These are phyloP conservation scores for Ustilago tritici DNA, from an alignment of 1,284 basidiomycete species.

Conservation along the genomic window DNA sequence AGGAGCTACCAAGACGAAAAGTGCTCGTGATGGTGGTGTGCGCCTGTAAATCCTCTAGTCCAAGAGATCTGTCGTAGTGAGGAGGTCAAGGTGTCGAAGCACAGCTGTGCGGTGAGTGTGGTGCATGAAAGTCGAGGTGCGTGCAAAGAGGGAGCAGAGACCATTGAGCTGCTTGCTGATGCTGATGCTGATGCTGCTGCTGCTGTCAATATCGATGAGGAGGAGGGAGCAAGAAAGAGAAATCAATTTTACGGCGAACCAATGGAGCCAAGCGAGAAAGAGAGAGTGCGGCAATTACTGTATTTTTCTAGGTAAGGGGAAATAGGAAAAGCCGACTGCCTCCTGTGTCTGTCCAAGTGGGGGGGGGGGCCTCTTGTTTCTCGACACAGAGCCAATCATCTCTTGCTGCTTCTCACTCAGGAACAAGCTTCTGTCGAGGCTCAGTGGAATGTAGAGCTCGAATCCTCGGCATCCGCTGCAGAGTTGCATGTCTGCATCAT, in stretches of 20 bases:
- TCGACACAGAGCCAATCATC: too few relatives aligned
- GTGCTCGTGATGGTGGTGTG: too few relatives aligned
- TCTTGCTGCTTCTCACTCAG: too few relatives aligned
- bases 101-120: neutral
- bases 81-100: too few relatives aligned
- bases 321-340: neutral
- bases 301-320: neutral
- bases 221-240: neutral
- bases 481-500: slow-evolving; percentile 2
- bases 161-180: neutral
- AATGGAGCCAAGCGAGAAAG: neutral
- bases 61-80: too few relatives aligned
- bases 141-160: neutral
- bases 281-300: neutral
- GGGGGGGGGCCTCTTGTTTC: too few relatives aligned
- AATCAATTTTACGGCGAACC: slow-evolving; percentile 4
- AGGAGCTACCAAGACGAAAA: neutral
- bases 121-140: neutral
- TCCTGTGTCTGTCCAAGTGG: too few relatives aligned
- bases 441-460: too few relatives aligned
- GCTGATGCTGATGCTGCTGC: neutral
- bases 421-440: too few relatives aligned
- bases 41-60: too few relatives aligned
- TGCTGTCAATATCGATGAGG: neutral
- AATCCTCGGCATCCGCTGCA: neutral